Conservation (phyloP, 345 rosid genomes). For the Hibiscus trionum region DNA sequence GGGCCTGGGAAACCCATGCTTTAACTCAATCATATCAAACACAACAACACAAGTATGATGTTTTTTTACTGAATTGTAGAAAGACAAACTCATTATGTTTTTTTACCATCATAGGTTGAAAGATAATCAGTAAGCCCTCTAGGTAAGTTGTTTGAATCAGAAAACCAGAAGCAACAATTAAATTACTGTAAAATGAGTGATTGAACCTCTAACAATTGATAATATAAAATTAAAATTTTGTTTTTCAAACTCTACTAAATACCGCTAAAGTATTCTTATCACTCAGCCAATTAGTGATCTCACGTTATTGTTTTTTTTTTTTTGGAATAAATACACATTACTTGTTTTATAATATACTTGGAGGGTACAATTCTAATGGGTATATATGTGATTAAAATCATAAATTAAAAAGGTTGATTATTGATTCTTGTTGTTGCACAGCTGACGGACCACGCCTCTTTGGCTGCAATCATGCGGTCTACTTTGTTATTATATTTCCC, state of each 20-base stretch:
- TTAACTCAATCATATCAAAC: conserved; percentile 8
- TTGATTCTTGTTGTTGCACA: conserved; percentile 22
- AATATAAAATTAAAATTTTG: too few species aligned
- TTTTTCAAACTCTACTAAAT: too few species aligned
- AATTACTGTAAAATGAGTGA: too few species aligned
- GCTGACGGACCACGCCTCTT: conserved; percentile 68
- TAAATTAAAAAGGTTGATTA: conserved; percentile 44
- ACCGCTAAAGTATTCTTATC: too few species aligned
- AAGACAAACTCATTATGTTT: conserved; percentile 45
- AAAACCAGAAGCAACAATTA: neutral
- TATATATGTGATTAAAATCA: neutral
- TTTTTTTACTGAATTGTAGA: conserved; percentile 14
- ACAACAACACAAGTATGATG: neutral
- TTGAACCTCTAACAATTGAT: too few species aligned
- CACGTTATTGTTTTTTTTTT: too few species aligned
- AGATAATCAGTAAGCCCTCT: neutral
- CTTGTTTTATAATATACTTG: too few species aligned
- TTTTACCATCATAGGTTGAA: conserved; percentile 19
- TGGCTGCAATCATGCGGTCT: conserved; percentile 79
- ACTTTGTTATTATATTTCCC: conserved; percentile 20
- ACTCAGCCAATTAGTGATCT: too few species aligned
- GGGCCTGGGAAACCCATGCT: neutral
- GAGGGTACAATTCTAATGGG: too few species aligned
- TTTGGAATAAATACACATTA: too few species aligned
- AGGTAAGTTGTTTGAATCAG: neutral